Evolutionary conservation across 2,329 filamentous ascomycete species (phyloP), one percentile per base, ranked within the genome.

Genomic region (Orbilia oligospora): DNA sequence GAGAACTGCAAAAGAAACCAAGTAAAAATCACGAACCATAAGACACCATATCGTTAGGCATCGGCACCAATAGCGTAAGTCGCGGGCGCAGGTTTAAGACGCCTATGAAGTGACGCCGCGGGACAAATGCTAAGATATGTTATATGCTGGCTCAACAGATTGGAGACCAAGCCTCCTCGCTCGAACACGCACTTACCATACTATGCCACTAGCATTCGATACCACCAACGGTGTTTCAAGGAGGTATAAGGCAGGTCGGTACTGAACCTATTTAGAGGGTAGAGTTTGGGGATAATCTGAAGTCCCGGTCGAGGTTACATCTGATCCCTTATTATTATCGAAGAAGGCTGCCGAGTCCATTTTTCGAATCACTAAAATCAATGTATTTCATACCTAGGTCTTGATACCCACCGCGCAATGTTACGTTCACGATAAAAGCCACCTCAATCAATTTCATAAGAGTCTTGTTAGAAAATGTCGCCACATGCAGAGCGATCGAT

Each of bases 311-410:
- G 14, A 27, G 48, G 48, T 51, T 51, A 51, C 48, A 51, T 51
- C 22, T 46, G 22, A 5, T 18, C 48, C 48, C 48, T 51, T n/a
- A n/a, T n/a, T n/a, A 16, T 27, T 51, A 27, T 51, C 48, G 27
- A 51, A 27, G 48, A 16, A 2, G 22, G 51, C 27, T 30, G n/a
- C 27, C 51, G 18, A n/a, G n/a, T n/a, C n/a, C n/a, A n/a, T n/a
- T 36, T 38, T 20, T 38, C 18, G 30, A n/a, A 16, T 58, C 53
- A n/a, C 53, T n/a, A 58, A n/a, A 58, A 46, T 46, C 20, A 20
- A 20, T 46, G 8, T 20, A 14, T 38, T 33, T 14, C 20, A 30
- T 6, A 30, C 27, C 6, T 30, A 22, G 1, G 10, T 3, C n/a
- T 22, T 9, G 18, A 22, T 10, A 10, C 18, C 18, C 20, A 30